Base-by-base conservation (phyloP, 768 basidiomycete species). In the Lactarius sanguifluus region DNA sequence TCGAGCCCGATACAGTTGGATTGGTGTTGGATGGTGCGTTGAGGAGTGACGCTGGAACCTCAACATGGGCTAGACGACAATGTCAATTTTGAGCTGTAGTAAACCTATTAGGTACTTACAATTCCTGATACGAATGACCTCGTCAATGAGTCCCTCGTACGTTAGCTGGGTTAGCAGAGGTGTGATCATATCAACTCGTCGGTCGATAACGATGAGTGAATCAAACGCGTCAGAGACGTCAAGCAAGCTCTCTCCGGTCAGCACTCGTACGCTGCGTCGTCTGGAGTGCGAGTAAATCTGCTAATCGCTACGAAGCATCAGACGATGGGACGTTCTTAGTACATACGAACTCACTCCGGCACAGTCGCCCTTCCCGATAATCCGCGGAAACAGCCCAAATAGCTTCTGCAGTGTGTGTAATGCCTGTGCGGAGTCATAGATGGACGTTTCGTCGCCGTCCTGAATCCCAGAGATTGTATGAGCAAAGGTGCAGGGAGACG, bases 121-220 rank as follows among this genome's bases (percentile, higher is more conserved):
- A 73, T 97, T 94, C 76, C 85, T 90, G 68, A 99, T 89, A 0
- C 93, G 91, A 57, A 97, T 81, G 41, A 94, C 78, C 75, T 99
- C 97, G 73, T 98, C 97, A 40, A 98, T 82, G 57, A 99, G 87
- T 23, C 97, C 97, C 75, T 98, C 91, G 71, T 98, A 98, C 0
- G 97, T 99, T 64, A 98, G 80, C 73, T 98, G 96, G 2, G 97
- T 98, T 56, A 96, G 84, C 59, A 98, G 80, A 1, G 97, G 94
- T 0, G 97, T 97, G 66, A 98, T 87, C 91, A 98, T 91, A 73
- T 99, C 97, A 12, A 91, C 87, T 40, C 88, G 86, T 57, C 97
- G 87, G 75, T 99, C 97, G 64, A 99, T 71, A 43, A 98, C 81
- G 70, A 99, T 89, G 66, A 98, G 78, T 16, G 87, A 89, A 74